Conservation (phyloP, 345 rosid genomes). For the Odontarrhena argentea region DNA sequence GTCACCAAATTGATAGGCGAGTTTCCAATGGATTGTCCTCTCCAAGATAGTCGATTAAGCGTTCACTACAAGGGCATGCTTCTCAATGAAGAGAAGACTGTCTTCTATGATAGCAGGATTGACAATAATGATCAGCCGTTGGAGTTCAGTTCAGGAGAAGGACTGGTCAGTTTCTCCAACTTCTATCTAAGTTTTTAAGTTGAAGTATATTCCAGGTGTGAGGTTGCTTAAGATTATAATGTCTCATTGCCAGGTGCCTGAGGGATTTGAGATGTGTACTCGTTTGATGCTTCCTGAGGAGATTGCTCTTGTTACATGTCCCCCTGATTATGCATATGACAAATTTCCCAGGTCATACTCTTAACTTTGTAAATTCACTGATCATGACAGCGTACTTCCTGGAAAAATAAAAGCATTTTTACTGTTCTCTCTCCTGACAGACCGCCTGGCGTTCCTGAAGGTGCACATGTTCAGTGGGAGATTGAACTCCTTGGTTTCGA, state of each 20-base stretch:
- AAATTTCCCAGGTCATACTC: conserved; percentile 83
- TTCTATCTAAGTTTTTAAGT: background rate
- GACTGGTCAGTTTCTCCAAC: conserved; percentile 60
- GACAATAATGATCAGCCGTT: conserved; percentile 80
- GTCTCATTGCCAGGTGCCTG: conserved; percentile 67
- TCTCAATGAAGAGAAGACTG: conserved; percentile 71
- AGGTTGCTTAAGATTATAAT: background rate
- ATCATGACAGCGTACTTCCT: conserved; percentile 9
- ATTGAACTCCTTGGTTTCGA: conserved; percentile 97
- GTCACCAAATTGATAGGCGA: conserved; percentile 59
- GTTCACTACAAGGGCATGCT: conserved; percentile 93
- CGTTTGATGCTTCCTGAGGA: conserved; percentile 97
- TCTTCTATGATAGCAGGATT: conserved; percentile 74
- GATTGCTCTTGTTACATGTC: conserved; percentile 85
- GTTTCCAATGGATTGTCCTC: conserved; percentile 99
- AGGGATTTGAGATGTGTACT: conserved; percentile 97
- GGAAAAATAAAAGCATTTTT: conserved; percentile 5
- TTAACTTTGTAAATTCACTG: conserved; percentile 21
- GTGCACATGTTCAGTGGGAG: conserved; percentile 92
- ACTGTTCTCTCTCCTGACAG: conserved; percentile 42
- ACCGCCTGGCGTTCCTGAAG: conserved; percentile 83
- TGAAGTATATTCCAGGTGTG: background rate
- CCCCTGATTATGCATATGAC: conserved; percentile 98
- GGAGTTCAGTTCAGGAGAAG: conserved; percentile 97
- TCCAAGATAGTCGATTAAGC: conserved; percentile 75